Percentiles rank a stretch among this genome's conserved stretches.
Conservation (phyloP, 1,139 yeast genomes). For the Scheffersomyces cryptocercus region DNA sequence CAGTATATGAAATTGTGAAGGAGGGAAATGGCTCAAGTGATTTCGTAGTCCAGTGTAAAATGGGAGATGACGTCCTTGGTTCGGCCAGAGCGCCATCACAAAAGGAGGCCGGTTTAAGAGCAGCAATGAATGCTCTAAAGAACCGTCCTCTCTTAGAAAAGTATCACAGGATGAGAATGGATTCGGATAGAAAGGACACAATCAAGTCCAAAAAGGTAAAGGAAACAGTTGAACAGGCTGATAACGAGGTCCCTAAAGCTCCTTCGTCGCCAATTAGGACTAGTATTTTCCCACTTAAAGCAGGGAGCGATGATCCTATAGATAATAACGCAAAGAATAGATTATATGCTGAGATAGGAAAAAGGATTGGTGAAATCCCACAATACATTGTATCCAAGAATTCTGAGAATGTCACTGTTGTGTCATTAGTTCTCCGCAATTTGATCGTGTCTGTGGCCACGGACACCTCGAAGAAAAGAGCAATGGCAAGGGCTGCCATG, state of each 20-base stretch:
- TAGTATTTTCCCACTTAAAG: constrained; percentile 29
- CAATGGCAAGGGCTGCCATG: constrained; percentile 50
- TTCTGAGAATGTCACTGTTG: constrained; percentile 30
- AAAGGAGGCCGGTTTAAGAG: constrained; percentile 69
- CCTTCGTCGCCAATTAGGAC: constrained; percentile 3
- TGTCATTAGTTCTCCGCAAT: constrained; percentile 39
- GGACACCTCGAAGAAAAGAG: constrained; percentile 45
- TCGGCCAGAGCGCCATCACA: constrained; percentile 59
- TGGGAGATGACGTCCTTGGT: constrained; percentile 57
- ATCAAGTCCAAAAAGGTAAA: constrained; percentile 15
- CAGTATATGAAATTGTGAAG: constrained; percentile 52
- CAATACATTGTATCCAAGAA: constrained; percentile 37
- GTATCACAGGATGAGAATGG: constrained; percentile 58
- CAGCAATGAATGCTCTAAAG: constrained; percentile 70
- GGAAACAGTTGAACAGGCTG: background rate
- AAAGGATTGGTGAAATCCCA: constrained; percentile 40
- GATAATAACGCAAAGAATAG: constrained; percentile 42
- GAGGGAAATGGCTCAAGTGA: constrained; percentile 41
- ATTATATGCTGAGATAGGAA: constrained; percentile 46
- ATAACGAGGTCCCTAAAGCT: background rate
- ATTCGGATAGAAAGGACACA: constrained; percentile 57
- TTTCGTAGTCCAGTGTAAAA: constrained; percentile 65
- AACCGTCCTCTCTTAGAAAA: constrained; percentile 63
- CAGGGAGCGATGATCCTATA: constrained; percentile 24
- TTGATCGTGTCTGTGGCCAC: constrained; percentile 36